These are phyloP conservation scores for Gyromitra esculenta DNA, from an alignment of 2,329 filamentous ascomycete genomes.

Conservation along the genomic window DNA sequence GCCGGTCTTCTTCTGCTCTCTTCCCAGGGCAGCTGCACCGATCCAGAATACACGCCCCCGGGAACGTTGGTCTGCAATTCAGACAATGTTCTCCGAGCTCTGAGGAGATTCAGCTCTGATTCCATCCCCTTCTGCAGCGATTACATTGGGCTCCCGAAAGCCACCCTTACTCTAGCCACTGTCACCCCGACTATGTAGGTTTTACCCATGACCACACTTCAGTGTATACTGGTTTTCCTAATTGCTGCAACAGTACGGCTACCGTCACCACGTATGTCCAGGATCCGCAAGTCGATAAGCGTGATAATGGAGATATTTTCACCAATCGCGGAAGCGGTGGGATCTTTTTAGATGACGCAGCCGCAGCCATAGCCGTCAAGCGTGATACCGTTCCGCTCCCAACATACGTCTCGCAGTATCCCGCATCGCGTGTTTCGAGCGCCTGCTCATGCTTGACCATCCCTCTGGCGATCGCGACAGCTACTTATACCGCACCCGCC, in stretches of 20 bases:
- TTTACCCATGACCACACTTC: not conserved
- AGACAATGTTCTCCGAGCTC: slow-evolving; percentile 42
- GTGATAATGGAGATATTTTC: slow-evolving; percentile 8
- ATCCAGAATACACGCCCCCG: not conserved
- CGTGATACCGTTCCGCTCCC: slow-evolving; percentile 2
- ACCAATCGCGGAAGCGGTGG: not conserved
- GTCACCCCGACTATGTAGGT: slow-evolving; percentile 24
- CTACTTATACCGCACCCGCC: slow-evolving; percentile 31
- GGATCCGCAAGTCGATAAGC: slow-evolving; percentile 24
- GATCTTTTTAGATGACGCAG: slow-evolving; percentile 14
- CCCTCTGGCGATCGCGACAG: not conserved
- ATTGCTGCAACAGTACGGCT: slow-evolving; percentile 15
- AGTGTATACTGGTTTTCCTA: not conserved
- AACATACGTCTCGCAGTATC: slow-evolving; percentile 38
- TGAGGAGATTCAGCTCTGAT: slow-evolving; percentile 20
- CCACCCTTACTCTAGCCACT: slow-evolving; percentile 10
- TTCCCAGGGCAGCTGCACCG: slow-evolving; percentile 1
- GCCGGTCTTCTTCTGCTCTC: slow-evolving; percentile 26
- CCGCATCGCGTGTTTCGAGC: slow-evolving; percentile 32
- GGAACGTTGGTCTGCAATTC: slow-evolving; percentile 26
- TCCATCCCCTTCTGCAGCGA: slow-evolving; percentile 41
- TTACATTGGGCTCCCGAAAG: slow-evolving; percentile 24
- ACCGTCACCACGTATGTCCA: slow-evolving; percentile 3
- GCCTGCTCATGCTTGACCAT: slow-evolving; percentile 48
- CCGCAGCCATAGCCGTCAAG: not conserved